Evolutionary conservation across 2,329 filamentous ascomycete species (phyloP).

Genomic region (Epichloe elymi): DNA sequence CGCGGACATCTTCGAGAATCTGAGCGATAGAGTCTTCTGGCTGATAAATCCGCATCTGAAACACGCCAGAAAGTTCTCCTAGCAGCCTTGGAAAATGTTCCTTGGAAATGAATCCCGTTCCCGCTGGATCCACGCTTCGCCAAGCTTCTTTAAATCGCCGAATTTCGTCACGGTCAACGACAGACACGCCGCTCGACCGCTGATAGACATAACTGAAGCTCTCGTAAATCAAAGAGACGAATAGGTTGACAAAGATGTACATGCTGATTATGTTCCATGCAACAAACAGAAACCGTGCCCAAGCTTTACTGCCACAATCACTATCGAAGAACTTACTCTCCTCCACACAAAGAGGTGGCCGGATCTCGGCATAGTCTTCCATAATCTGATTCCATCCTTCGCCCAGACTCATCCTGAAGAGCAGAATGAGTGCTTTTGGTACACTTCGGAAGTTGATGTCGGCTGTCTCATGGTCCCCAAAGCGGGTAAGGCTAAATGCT

Average conservation of each 20-base stretch:
- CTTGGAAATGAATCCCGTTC: slow-evolving; percentile 81
- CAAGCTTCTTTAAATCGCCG: slow-evolving; percentile 96
- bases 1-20: slow-evolving; percentile 73
- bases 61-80: slow-evolving; percentile 85
- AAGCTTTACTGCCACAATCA: slow-evolving; percentile 83
- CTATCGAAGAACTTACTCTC: slow-evolving; percentile 63
- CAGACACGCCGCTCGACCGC: slow-evolving; percentile 80
- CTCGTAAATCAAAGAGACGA: slow-evolving; percentile 97
- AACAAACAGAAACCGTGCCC: slow-evolving; percentile 84
- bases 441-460: slow-evolving; percentile 91
- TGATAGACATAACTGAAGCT: slow-evolving; percentile 99
- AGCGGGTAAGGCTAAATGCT: slow-evolving; percentile 86
- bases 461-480: slow-evolving; percentile 56
- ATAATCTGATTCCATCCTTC: slow-evolving; percentile 96
- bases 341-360: slow-evolving; percentile 68
- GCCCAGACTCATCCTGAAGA: slow-evolving; percentile 86
- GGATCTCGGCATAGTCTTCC: slow-evolving; percentile 81
- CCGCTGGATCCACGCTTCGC: slow-evolving; percentile 87
- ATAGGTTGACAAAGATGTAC: slow-evolving; percentile 98
- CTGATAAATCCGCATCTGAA: slow-evolving; percentile 94
- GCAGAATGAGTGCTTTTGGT: slow-evolving; percentile 80
- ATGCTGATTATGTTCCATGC: slow-evolving; percentile 99
- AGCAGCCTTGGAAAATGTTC: slow-evolving; percentile 80
- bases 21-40: slow-evolving; percentile 76
- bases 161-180: slow-evolving; percentile 85